A percentile compares a stretch with the other conserved stretches of the same genome.
These are phyloP conservation scores for Astraeus odoratus DNA, from an alignment of 768 basidiomycete genomes.

Conservation along the genomic window DNA sequence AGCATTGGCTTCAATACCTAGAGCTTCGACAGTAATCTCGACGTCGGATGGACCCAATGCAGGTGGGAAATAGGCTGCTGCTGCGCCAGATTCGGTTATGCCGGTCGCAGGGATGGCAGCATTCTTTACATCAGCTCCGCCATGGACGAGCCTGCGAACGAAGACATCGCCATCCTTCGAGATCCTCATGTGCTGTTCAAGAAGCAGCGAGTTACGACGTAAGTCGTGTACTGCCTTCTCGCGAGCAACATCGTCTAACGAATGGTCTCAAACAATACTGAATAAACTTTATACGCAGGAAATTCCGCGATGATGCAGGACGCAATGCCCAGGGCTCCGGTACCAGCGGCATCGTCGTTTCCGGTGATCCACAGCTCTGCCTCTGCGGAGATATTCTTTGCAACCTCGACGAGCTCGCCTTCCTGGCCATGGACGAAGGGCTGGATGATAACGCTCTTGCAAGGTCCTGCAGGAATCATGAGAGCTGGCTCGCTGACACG, in stretches of 20 bases:
- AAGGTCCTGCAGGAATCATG: constrained; percentile 9
- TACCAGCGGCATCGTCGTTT: constrained; percentile 24
- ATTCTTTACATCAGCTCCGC: constrained; percentile 16
- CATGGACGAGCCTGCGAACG: constrained; percentile 25
- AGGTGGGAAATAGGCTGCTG: constrained; percentile 17
- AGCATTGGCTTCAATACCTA: constrained; percentile 7
- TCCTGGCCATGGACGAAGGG: constrained; percentile 21
- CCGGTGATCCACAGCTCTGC: constrained; percentile 24
- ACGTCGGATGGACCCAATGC: constrained; percentile 12
- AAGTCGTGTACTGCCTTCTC: constrained; percentile 20
- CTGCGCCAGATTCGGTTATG: constrained; percentile 5
- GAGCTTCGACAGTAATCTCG: constrained; percentile 12
- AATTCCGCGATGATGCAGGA: constrained; percentile 25
- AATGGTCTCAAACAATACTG: constrained; percentile 24
- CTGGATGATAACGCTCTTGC: constrained; percentile 22
- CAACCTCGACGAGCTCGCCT: constrained; percentile 22
- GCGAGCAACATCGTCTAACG: constrained; percentile 14
- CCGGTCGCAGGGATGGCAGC: constrained; percentile 9
- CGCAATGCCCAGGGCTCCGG: constrained; percentile 23
- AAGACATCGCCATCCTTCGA: constrained; percentile 18
- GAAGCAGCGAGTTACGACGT: constrained; percentile 19
- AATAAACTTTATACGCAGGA: constrained; percentile 22
- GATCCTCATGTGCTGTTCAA: constrained; percentile 26
- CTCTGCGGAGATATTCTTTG: constrained; percentile 17
- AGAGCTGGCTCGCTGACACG: constrained; percentile 12